Percentiles rank a stretch among this genome's conserved stretches.
Evolutionary conservation across 768 basidiomycete genomes (phyloP).

Genomic region (Phallus indusiatus): DNA sequence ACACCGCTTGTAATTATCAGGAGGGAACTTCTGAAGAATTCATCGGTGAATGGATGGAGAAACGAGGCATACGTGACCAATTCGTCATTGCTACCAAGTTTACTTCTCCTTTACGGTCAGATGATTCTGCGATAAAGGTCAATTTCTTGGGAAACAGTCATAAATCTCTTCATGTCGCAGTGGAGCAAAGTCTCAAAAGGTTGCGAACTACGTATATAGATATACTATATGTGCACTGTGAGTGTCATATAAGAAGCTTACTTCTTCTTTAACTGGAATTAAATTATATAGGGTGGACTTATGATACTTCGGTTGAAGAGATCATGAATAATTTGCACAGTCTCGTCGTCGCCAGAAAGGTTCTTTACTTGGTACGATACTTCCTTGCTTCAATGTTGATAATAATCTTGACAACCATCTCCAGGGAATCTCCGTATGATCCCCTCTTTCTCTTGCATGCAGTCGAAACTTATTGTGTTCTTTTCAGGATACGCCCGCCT

Average conservation of each 20-base stretch:
- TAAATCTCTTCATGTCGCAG: conserved; percentile 19
- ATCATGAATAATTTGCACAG: conserved; percentile 33
- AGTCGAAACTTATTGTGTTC: neutral
- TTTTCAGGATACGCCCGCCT: conserved; percentile 18
- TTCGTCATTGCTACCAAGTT: conserved; percentile 37
- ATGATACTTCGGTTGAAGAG: conserved; percentile 32
- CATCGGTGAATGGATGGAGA: conserved; percentile 40
- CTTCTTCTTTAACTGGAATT: conserved; percentile 19
- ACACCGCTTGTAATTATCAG: conserved; percentile 17
- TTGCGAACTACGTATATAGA: conserved; percentile 19
- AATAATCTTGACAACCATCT: neutral
- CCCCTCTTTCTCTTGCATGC: neutral
- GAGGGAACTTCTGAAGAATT: conserved; percentile 33
- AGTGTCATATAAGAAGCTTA: neutral
- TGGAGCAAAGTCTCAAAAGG: conserved; percentile 14
- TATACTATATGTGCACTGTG: conserved; percentile 20
- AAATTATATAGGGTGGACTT: conserved; percentile 27
- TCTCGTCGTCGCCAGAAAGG: conserved; percentile 31
- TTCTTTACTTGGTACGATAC: conserved; percentile 23
- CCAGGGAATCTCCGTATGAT: conserved; percentile 2
- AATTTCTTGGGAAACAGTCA: conserved; percentile 25
- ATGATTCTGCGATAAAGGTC: conserved; percentile 9
- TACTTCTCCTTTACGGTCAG: neutral
- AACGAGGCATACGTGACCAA: conserved; percentile 32
- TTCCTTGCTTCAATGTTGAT: neutral